phyloP scores from a whole-genome alignment of 75 land plant genomes.

The Chamaecyparis obtusa region DNA sequence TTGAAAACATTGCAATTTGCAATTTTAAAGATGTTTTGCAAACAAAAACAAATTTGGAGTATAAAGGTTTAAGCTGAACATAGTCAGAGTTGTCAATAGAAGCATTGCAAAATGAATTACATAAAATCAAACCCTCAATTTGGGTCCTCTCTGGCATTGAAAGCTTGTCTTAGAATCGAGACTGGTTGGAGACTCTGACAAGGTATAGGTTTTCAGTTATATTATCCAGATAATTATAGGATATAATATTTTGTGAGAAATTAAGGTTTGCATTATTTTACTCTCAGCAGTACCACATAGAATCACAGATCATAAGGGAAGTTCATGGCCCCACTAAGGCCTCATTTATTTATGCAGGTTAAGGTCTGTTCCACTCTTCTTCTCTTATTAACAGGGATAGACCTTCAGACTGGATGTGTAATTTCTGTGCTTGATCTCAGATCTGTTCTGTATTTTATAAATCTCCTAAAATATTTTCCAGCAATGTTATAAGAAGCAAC shows the following conservation, averaged over 20 bases:
- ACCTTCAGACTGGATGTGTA: background rate
- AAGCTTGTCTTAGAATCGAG: background rate
- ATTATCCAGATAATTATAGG: background rate
- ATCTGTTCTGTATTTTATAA: background rate
- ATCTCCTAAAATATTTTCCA: background rate
- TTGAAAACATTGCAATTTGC: background rate
- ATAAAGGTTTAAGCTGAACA: background rate
- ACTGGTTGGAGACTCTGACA: background rate
- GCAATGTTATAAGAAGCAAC: background rate
- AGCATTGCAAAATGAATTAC: background rate
- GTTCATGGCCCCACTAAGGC: background rate
- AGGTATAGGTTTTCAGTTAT: background rate
- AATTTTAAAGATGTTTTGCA: background rate
- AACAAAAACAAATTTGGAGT: background rate
- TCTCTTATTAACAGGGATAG: background rate
- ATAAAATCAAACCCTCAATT: background rate
- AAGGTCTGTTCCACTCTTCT: background rate
- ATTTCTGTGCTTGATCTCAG: background rate
- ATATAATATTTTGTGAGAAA: background rate
- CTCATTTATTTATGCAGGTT: background rate
- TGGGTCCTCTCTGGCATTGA: background rate
- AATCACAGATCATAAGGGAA: background rate
- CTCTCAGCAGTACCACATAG: background rate
- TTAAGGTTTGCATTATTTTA: background rate
- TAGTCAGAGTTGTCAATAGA: background rate